phyloP scores from a whole-genome alignment of 2,329 filamentous ascomycete genomes.

The Pestalotiopsis fici region DNA sequence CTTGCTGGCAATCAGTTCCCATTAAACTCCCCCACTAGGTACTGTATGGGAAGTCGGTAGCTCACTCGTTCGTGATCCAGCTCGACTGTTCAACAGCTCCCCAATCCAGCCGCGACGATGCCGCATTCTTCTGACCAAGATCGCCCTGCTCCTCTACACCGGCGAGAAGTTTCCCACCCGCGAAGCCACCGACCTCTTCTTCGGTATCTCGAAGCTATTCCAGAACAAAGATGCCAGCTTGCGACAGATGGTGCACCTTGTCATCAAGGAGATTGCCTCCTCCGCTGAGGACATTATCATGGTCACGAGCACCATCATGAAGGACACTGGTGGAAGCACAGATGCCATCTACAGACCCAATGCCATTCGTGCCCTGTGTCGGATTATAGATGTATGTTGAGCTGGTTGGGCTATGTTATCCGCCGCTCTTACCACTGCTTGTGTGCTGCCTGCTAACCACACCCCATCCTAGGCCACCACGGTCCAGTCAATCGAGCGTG shows the following conservation, averaged over 20 bases:
- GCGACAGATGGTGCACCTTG: constrained; percentile 97
- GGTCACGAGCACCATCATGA: constrained; percentile 99
- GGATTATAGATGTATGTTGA: constrained; percentile 87
- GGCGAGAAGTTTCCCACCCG: constrained; percentile 96
- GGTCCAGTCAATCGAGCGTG: constrained; percentile 95
- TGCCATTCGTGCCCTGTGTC: constrained; percentile 91
- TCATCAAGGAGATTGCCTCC: constrained; percentile 95
- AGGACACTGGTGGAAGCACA: constrained; percentile 94
- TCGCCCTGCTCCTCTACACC: constrained; percentile 92
- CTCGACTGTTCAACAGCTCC: constrained; percentile 95
- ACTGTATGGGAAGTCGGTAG: background rate
- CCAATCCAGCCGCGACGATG: constrained; percentile 97
- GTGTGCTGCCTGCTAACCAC: background rate
- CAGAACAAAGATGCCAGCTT: constrained; percentile 98
- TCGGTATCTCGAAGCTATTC: constrained; percentile 98
- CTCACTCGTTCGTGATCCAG: constrained; percentile 45
- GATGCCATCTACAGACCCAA: constrained; percentile 94
- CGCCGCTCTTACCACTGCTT: background rate
- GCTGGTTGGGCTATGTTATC: background rate
- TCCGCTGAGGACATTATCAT: constrained; percentile 99
- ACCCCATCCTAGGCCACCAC: constrained; percentile 71
- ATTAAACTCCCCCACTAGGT: constrained; percentile 69
- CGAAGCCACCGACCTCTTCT: constrained; percentile 97
- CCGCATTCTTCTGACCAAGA: constrained; percentile 95
- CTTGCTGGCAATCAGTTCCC: constrained; percentile 80